A percentile compares a stretch with the other conserved stretches of the same genome.
Conservation (phyloP, 345 rosid species). For the Toxicodendron radicans region DNA sequence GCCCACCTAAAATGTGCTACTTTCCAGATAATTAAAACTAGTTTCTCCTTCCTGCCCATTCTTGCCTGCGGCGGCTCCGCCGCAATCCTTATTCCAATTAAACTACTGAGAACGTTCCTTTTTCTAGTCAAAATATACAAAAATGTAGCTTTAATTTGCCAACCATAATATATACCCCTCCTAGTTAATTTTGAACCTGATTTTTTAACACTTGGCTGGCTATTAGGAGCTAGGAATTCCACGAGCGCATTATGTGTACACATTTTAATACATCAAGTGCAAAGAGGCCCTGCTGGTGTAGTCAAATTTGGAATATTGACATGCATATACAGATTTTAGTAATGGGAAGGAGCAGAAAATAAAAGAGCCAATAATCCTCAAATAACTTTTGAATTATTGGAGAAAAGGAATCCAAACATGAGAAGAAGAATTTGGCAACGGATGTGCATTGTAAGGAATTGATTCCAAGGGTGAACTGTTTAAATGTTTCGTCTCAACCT, state of each 20-base stretch:
- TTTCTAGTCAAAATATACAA: not conserved
- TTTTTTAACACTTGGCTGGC: constrained; percentile 4
- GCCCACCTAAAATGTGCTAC: constrained; percentile 8
- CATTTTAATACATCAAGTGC: constrained; percentile 3
- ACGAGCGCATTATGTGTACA: constrained; percentile 11
- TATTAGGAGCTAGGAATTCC: not conserved
- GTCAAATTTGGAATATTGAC: constrained; percentile 25
- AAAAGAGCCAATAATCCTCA: constrained; percentile 41
- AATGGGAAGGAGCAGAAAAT: constrained; percentile 14
- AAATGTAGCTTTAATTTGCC: not conserved
- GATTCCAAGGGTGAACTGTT: constrained; percentile 41
- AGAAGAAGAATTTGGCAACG: constrained; percentile 43
- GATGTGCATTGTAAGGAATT: constrained; percentile 61
- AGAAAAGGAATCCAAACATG: constrained; percentile 44
- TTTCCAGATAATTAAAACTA: not conserved
- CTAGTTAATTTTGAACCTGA: not conserved
- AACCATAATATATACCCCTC: constrained; percentile 5
- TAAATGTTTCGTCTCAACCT: constrained; percentile 24
- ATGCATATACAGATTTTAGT: constrained; percentile 27
- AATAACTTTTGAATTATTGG: constrained; percentile 73
- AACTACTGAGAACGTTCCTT: constrained; percentile 33
- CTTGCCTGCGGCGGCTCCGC: constrained; percentile 54
- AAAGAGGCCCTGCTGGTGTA: constrained; percentile 10
- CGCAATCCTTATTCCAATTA: constrained; percentile 41
- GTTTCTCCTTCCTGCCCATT: not conserved